Evolutionary conservation across 148 eudicot species (phyloP).

Genomic region (Nyssa sinensis): DNA sequence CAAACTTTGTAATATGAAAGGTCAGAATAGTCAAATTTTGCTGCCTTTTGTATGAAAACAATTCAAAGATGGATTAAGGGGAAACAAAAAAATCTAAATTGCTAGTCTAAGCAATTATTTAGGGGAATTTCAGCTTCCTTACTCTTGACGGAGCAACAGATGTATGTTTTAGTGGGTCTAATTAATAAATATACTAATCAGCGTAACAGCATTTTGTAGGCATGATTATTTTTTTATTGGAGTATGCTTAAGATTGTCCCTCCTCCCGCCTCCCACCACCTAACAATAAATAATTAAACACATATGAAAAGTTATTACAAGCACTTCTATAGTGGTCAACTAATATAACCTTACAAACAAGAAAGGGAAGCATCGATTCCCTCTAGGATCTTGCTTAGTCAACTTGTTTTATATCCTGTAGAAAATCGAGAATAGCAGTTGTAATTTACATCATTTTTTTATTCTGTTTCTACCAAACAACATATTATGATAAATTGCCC

Average conservation of each 20-base stretch:
- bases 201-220: neutral
- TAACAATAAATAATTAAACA: neutral
- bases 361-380: neutral
- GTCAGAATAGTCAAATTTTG: neutral
- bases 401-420: neutral
- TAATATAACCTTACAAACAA: neutral
- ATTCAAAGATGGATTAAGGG: slow-evolving; percentile 4
- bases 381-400: neutral
- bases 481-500: no score
- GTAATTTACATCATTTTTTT: no score
- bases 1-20: neutral
- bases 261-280: neutral
- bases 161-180: neutral
- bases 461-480: no score
- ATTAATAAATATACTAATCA: neutral
- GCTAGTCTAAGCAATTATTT: neutral
- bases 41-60: neutral
- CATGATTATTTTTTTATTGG: neutral
- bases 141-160: slow-evolving; percentile 1
- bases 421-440: no score
- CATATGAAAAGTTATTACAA: no score
- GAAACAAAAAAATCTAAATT: neutral
- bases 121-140: neutral
- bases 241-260: neutral
- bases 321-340: neutral